A percentile compares a stretch with the other conserved stretches of the same genome.
Evolutionary conservation across 495 filamentous ascomycete species (phyloP).

Genomic region (Neurospora cerealis): DNA sequence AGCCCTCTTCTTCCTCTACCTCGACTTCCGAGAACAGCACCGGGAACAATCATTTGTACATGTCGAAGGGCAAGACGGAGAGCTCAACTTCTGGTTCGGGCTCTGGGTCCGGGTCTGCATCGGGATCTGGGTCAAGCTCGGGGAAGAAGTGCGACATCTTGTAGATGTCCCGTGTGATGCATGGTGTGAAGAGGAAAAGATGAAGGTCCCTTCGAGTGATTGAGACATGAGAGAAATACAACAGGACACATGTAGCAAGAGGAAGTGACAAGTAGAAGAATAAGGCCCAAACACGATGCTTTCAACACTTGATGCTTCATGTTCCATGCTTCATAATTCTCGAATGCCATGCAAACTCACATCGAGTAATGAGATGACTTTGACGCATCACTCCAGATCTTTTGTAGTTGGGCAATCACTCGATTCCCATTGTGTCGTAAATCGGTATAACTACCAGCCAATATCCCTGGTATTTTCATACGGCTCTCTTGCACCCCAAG

Average conservation of each 20-base stretch:
- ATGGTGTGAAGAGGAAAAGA: neutral
- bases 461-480: too few relatives aligned
- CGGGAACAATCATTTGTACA: neutral
- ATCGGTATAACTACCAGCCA: neutral
- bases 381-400: neutral
- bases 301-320: neutral
- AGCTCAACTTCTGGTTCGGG: neutral
- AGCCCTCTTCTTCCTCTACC: neutral
- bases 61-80: neutral
- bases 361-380: neutral
- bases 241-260: too few relatives aligned
- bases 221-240: neutral
- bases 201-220: accelerated
- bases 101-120: too few relatives aligned
- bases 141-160: neutral
- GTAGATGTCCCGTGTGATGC: neutral
- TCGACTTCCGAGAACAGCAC: neutral
- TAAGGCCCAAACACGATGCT: neutral
- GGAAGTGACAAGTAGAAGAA: neutral
- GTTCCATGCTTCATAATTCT: neutral
- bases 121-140: neutral
- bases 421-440: neutral
- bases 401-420: neutral
- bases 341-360: neutral
- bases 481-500: too few relatives aligned